Percentiles rank a stretch among this genome's conserved stretches.
Conservation (phyloP, 148 eudicot genomes). For the Gaultheria prostrata region DNA sequence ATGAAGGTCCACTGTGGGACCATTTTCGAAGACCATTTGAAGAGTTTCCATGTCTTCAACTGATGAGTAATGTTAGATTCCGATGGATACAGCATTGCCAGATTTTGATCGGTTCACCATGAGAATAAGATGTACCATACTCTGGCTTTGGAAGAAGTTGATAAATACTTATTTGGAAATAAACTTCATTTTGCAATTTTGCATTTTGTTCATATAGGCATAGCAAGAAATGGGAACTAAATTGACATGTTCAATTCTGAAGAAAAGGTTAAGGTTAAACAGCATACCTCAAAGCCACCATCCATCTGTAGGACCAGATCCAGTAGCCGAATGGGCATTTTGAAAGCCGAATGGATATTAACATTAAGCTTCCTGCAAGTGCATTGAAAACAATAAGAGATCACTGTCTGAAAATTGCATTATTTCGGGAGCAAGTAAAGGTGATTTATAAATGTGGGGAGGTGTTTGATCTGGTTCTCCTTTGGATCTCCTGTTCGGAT, state of each 20-base stretch:
- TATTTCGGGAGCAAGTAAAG: background rate
- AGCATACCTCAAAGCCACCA: constrained; percentile 17
- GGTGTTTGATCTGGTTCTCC: too few species aligned
- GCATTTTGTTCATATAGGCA: background rate
- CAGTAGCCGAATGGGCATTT: background rate
- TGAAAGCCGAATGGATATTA: background rate
- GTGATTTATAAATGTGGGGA: background rate
- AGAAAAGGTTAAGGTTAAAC: background rate
- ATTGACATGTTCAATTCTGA: background rate
- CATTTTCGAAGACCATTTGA: constrained; percentile 18
- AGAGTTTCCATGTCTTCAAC: constrained; percentile 29
- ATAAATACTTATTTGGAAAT: constrained; percentile 16
- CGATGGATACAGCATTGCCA: constrained; percentile 16
- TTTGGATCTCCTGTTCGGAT: too few species aligned
- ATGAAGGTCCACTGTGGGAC: background rate
- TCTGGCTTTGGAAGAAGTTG: constrained; percentile 16
- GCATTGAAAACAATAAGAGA: constrained; percentile 2
- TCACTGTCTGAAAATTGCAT: background rate
- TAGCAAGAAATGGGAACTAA: background rate
- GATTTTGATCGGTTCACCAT: constrained; percentile 24
- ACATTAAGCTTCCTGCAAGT: constrained; percentile 11
- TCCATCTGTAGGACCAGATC: background rate
- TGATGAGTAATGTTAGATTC: constrained; percentile 31
- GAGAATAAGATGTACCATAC: constrained; percentile 14
- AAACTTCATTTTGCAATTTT: background rate